Base-by-base conservation (phyloP, 2,329 filamentous ascomycete genomes). In the Colletotrichum costaricense region DNA sequence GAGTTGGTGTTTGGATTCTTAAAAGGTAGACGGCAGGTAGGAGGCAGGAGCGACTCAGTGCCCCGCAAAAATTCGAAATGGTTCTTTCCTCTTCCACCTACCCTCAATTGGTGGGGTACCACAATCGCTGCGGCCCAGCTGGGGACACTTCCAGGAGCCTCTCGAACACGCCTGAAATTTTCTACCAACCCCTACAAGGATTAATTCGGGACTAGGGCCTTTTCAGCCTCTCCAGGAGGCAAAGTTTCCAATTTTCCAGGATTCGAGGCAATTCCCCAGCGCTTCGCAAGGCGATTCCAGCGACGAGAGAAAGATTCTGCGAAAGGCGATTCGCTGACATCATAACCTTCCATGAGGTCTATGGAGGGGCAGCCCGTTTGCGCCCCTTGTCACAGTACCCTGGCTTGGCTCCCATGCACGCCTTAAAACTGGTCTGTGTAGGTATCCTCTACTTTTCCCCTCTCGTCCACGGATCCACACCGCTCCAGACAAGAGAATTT, bases 61-160 rank as follows among this genome's bases (percentile, higher is more conserved):
- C 70, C 70, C 70, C 70, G 66, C 70, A 73, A 73, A 64, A 69
- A 22, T 73, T 73, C 70, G 58, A 73, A 73, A 64, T 46, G 66
- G 70, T 73, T 73, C 70, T 73, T 73, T 55, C 57, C 66, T 64
- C 66, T 73, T 73, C 70, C 70, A 73, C 70, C 70, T 24, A 59
- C 66, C 55, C 70, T 69, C 46, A 33, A 73, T 64, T 69, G 70
- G 70, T 73, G 70, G 70, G 70, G 70, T 73, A 69, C 59, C 42
- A 55, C 55, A 33, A 22, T 35, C 66, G 58, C 38, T 52, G 70
- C 59, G 54, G 70, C 59, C 66, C 66, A 64, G 69, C 65, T 46
- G 56, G 70, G 56, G 67, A 59, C 26, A 28, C 24, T 59, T 63
- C 66, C 54, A 73, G 66, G 63, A 63, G 42, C 24, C 54, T 55